Evolutionary conservation across 78 protist species (phyloP).

Genomic region (Monosiga brevicollis): DNA sequence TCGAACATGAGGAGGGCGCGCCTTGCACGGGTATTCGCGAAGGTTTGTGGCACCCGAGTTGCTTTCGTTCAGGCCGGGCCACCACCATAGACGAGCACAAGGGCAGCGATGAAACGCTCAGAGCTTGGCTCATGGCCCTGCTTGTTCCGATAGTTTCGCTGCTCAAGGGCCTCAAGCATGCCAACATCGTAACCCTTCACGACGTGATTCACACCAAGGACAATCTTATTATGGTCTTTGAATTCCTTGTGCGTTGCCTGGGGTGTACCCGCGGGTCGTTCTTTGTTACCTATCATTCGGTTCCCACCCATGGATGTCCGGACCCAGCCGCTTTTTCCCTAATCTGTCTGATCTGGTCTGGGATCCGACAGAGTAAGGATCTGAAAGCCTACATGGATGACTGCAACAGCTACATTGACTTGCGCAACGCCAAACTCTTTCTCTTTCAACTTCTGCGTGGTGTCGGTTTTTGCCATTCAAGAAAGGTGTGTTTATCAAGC

Average conservation of each 20-base stretch:
- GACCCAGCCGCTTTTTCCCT: too few species aligned
- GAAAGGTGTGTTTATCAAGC: too few species aligned
- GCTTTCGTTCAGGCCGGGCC: too few species aligned
- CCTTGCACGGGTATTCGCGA: slow-evolving; percentile 97
- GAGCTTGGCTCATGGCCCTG: too few species aligned
- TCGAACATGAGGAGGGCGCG: slow-evolving; percentile 95
- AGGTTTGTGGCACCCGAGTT: too few species aligned
- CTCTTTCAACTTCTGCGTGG: slow-evolving; percentile 70
- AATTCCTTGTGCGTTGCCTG: slow-evolving; percentile 89
- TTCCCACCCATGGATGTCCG: too few species aligned
- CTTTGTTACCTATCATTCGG: too few species aligned
- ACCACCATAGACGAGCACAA: too few species aligned
- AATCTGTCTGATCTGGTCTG: too few species aligned
- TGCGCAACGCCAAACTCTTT: background rate
- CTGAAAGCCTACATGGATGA: slow-evolving; percentile 82
- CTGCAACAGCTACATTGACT: slow-evolving; percentile 17
- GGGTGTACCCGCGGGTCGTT: too few species aligned
- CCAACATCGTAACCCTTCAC: slow-evolving; percentile 90
- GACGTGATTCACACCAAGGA: slow-evolving; percentile 90
- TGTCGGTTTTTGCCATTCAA: slow-evolving; percentile 76
- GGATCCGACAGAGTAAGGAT: too few species aligned
- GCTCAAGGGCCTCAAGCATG: slow-evolving; percentile 91
- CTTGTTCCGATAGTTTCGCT: slow-evolving; percentile 74
- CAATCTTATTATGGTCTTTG: slow-evolving; percentile 95
- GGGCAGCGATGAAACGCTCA: too few species aligned